Evolutionary conservation across 495 filamentous ascomycete species (phyloP).

Genomic region (Penicillium steckii): DNA sequence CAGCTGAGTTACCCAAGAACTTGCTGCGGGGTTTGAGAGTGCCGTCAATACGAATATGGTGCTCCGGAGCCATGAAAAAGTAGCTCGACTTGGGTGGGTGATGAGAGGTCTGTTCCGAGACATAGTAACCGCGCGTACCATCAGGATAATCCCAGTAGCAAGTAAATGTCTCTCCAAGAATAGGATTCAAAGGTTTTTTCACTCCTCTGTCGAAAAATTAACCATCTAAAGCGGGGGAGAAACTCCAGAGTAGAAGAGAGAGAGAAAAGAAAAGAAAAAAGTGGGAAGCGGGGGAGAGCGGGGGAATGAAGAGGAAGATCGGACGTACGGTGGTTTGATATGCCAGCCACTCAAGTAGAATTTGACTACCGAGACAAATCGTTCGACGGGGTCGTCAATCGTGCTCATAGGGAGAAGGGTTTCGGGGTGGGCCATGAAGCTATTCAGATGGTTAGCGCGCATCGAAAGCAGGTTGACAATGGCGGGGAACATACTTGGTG

Average conservation of each 20-base stretch:
- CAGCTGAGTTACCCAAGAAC: conserved; percentile 95
- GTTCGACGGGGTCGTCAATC: conserved; percentile 84
- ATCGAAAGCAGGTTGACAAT: conserved; percentile 1
- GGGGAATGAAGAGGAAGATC: not conserved
- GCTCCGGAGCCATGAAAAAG: conserved; percentile 97
- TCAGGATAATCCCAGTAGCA: conserved; percentile 95
- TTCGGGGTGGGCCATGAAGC: conserved; percentile 99
- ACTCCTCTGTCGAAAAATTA: conserved; percentile 64
- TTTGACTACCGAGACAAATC: conserved; percentile 93
- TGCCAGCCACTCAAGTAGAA: conserved; percentile 99
- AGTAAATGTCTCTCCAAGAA: conserved; percentile 92
- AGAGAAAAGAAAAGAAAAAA: not conserved
- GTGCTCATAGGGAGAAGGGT: conserved; percentile 83
- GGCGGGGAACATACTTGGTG: conserved; percentile 70
- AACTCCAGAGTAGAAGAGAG: conserved; percentile 4
- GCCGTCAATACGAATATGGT: conserved; percentile 93
- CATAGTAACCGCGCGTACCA: conserved; percentile 85
- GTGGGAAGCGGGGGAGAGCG: conserved; percentile 2
- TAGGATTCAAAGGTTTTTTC: conserved; percentile 97
- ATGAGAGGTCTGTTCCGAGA: conserved; percentile 93
- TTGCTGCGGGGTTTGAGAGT: conserved; percentile 94
- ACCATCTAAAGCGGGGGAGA: not conserved
- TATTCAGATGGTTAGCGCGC: conserved; percentile 29
- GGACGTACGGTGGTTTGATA: conserved; percentile 91
- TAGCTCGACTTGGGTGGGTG: conserved; percentile 98